Conservation (phyloP, 257 asterid species). For the Solanum chmielewskii region DNA sequence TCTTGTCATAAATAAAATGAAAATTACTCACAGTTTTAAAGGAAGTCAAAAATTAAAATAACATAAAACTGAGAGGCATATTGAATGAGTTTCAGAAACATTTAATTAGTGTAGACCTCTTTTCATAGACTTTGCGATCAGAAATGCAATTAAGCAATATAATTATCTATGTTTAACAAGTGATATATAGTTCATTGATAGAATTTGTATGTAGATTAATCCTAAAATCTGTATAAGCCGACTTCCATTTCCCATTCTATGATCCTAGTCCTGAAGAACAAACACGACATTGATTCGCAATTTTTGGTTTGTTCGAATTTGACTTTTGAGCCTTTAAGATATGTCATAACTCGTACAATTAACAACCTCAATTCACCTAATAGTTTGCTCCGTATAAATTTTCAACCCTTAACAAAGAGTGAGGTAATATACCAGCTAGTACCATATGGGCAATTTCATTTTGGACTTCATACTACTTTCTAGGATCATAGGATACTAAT, state of each 20-base stretch:
- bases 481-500: neutral
- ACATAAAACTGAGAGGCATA: neutral
- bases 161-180: no score
- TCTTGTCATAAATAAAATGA: no score
- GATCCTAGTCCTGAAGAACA: neutral
- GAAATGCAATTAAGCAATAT: no score
- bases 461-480: neutral
- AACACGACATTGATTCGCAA: neutral
- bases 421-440: neutral
- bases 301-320: no score
- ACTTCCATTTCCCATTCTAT: no score
- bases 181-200: no score
- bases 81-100: neutral
- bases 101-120: neutral
- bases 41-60: neutral
- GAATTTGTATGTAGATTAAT: no score
- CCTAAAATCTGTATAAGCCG: no score
- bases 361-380: neutral
- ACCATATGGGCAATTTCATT: neutral
- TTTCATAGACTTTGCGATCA: neutral
- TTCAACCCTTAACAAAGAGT: neutral
- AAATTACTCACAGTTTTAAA: neutral
- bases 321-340: no score
- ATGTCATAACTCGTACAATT: neutral
- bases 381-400: no score